Evolutionary conservation across 2,329 filamentous ascomycete species (phyloP), one percentile per base, ranked within the genome.

Genomic region (Aureobasidium zeae): DNA sequence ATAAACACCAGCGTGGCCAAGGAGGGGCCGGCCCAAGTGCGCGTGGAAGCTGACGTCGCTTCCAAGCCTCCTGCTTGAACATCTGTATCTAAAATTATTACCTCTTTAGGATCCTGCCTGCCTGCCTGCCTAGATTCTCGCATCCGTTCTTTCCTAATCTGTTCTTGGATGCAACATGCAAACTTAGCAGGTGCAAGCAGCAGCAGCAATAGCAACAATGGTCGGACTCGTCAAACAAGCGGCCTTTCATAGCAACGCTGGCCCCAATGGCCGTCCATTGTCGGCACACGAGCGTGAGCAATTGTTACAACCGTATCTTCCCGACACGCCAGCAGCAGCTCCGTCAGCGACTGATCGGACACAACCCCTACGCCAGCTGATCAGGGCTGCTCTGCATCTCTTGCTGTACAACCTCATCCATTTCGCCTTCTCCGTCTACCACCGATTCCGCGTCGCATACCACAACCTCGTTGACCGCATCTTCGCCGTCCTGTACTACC

Each of bases 401-500:
- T 60, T 86, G 29, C 60, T 86, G 48, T 87, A 82, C 62, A 72
- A 74, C 48, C 55, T 84, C 45, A 70, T 89, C 52, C 86, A 94
- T 57, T 74, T 82, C 49, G 61, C 94, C 52, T 96, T 94, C 66
- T 89, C 86, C 5, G 69, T 96, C 51, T 93, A 91, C 62, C 81
- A 95, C 52, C 83, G 87, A 50, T 65, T 86, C 47, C 80, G 88
- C 46, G 80, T 86, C 58, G 77, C 79, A 44, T 91, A 86, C 66
- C 82, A 89, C 61, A 76, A 81, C 7, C 73, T 94, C 37, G 71
- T 79, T 53, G 83, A 91, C 60, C 80, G 84, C 48, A 68, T 89
- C 51, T 76, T 86, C 42, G 84, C 86, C 8, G 75, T 96, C 49
- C 71, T 94, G 44, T 88, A 89, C 62, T 91, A 98, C 67, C 93